Percentiles rank a stretch among this genome's conserved stretches.
Evolutionary conservation across 371 early-diverging fungal genomes (phyloP).

Genomic region (Apophysomyces ossiformis): DNA sequence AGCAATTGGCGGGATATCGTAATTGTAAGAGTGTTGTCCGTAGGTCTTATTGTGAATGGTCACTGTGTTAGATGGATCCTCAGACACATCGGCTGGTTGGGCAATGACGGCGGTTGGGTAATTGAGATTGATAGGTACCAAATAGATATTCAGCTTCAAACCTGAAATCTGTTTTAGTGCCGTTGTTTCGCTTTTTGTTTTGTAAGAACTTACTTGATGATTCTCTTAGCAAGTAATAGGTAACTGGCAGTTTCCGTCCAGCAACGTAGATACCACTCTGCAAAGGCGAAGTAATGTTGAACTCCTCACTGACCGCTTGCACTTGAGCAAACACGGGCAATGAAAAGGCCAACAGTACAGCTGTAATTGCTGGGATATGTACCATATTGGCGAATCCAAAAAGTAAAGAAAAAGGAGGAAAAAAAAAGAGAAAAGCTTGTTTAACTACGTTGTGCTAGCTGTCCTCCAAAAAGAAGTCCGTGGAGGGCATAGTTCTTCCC

Average conservation of each 20-base stretch:
- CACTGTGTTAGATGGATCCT: constrained; percentile 20
- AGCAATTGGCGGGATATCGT: constrained; percentile 19
- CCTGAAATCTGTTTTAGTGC: background rate
- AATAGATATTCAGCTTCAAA: constrained; percentile 26
- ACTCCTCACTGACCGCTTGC: constrained; percentile 16
- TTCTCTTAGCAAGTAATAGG: constrained; percentile 25
- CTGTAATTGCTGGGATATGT: background rate
- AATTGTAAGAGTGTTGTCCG: constrained; percentile 33
- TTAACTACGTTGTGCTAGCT: background rate
- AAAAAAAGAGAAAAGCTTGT: background rate
- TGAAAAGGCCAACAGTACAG: constrained; percentile 2
- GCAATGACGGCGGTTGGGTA: constrained; percentile 15
- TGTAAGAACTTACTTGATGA: constrained; percentile 16
- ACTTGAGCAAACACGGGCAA: constrained; percentile 14
- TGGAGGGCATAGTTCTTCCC: constrained; percentile 6
- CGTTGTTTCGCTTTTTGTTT: background rate
- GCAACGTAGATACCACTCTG: constrained; percentile 31
- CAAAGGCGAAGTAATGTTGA: constrained; percentile 30
- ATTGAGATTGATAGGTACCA: constrained; percentile 20
- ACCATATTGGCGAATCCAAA: background rate
- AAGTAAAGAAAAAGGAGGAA: background rate
- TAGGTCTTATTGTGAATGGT: constrained; percentile 20
- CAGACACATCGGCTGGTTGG: constrained; percentile 32
- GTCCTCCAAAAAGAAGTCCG: background rate
- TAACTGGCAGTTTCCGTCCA: constrained; percentile 32